These are phyloP conservation scores for Cunninghamia lanceolata DNA, from an alignment of 75 land plant genomes.

Conservation along the genomic window DNA sequence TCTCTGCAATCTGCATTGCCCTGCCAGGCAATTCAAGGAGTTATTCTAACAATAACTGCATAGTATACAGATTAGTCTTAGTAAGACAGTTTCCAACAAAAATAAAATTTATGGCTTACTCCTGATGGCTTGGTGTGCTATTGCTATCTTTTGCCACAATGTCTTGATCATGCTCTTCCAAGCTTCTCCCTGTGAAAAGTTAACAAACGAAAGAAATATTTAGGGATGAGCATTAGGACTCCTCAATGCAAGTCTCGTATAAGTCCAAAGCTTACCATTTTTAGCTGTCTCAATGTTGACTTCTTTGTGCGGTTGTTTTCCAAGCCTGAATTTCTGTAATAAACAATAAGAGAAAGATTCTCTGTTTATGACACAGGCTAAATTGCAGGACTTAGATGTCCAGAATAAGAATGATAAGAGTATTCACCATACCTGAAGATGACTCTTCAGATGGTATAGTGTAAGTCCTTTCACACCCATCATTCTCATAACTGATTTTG, in stretches of 20 bases:
- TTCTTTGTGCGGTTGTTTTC: conserved; percentile 81
- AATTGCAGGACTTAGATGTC: neutral
- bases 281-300: conserved; percentile 58
- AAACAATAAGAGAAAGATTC: neutral
- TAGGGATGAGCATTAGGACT: neutral
- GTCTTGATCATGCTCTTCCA: neutral
- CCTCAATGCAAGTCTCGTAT: neutral
- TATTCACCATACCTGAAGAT: conserved; percentile 67
- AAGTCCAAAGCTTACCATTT: conserved; percentile 34
- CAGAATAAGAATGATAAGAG: neutral
- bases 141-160: neutral
- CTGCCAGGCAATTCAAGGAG: neutral
- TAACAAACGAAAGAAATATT: neutral
- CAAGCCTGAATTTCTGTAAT: conserved; percentile 68
- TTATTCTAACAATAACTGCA: neutral
- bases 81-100: neutral
- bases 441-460: conserved; percentile 94
- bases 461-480: conserved; percentile 97
- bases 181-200: neutral
- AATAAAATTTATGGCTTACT: neutral
- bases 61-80: neutral
- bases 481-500: conserved; percentile 95
- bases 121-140: neutral
- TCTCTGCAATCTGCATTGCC: conserved; percentile 6
- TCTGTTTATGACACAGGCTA: neutral